Conservation (phyloP, 352 stramenopile species). For the Pythium myriotylum region DNA sequence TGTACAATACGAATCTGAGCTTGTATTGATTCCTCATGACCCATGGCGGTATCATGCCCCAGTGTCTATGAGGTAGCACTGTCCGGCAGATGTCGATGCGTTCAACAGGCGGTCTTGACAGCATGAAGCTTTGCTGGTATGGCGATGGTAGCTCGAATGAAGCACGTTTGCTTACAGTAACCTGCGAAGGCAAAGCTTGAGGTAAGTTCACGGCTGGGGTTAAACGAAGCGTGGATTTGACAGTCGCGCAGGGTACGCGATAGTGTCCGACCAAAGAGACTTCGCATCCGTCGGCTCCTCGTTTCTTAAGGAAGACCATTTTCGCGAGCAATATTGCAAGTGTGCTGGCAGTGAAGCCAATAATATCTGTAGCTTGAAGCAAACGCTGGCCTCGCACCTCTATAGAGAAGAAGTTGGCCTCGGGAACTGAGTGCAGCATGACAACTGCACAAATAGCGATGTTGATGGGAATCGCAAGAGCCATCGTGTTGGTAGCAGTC, state of each 20-base stretch:
- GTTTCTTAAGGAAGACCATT: slow-evolving; percentile 3
- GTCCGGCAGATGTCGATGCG: too few species aligned
- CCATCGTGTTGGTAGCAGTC: slow-evolving; percentile 1
- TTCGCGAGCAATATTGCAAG: slow-evolving; percentile 14
- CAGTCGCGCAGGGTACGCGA: slow-evolving; percentile 1
- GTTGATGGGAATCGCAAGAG: slow-evolving; percentile 7
- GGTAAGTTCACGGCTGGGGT: not conserved
- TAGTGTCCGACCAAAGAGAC: not conserved
- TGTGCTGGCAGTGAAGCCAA: slow-evolving; percentile 13
- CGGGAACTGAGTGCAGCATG: slow-evolving; percentile 1
- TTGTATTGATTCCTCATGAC: not conserved
- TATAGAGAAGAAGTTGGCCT: not conserved
- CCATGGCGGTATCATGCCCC: too few species aligned
- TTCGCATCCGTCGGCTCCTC: too few species aligned
- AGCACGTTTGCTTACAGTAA: too few species aligned
- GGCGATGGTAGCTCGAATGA: too few species aligned
- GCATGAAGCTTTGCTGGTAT: too few species aligned
- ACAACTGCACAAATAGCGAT: slow-evolving; percentile 5
- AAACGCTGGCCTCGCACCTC: not conserved
- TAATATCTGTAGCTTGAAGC: slow-evolving; percentile 12
- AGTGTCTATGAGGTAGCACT: too few species aligned
- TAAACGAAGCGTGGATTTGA: slow-evolving; percentile 7
- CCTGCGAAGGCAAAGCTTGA: too few species aligned
- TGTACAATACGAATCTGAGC: not conserved
- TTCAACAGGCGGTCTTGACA: too few species aligned